Percentiles rank a stretch among this genome's conserved stretches.
phyloP scores from a whole-genome alignment of 2,329 filamentous ascomycete genomes.

The Hymenoscyphus repandus region DNA sequence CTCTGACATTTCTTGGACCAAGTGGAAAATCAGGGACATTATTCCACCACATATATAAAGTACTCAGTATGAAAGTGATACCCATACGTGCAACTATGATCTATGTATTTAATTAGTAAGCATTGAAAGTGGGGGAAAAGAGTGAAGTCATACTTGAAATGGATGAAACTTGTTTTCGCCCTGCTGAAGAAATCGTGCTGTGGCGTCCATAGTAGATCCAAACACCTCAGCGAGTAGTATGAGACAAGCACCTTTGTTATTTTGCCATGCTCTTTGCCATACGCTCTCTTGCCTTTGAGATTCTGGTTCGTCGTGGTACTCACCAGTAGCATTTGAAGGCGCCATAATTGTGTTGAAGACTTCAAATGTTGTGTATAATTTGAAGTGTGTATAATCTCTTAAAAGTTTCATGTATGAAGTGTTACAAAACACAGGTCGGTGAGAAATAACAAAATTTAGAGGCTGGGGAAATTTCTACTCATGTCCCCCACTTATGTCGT shows the following conservation, averaged over 20 bases:
- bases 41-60: conserved; percentile 67
- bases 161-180: conserved; percentile 71
- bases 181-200: conserved; percentile 70
- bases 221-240: conserved; percentile 75
- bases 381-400: neutral
- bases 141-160: conserved; percentile 57
- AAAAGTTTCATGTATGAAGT: too few species aligned
- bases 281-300: conserved; percentile 2
- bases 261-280: conserved; percentile 46
- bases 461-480: too few species aligned
- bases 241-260: conserved; percentile 67
- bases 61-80: conserved; percentile 25
- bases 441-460: too few species aligned
- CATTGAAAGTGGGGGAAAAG: conserved; percentile 58
- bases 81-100: conserved; percentile 29
- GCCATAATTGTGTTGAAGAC: neutral
- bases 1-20: conserved; percentile 60
- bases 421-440: too few species aligned
- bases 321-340: neutral
- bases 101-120: conserved; percentile 55
- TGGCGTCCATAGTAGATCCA: conserved; percentile 79
- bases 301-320: neutral
- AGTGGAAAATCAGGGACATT: conserved; percentile 66
- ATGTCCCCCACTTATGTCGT: too few species aligned
- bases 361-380: neutral